phyloP scores from a whole-genome alignment of 768 basidiomycete species.

The Termitomyces sp. region DNA sequence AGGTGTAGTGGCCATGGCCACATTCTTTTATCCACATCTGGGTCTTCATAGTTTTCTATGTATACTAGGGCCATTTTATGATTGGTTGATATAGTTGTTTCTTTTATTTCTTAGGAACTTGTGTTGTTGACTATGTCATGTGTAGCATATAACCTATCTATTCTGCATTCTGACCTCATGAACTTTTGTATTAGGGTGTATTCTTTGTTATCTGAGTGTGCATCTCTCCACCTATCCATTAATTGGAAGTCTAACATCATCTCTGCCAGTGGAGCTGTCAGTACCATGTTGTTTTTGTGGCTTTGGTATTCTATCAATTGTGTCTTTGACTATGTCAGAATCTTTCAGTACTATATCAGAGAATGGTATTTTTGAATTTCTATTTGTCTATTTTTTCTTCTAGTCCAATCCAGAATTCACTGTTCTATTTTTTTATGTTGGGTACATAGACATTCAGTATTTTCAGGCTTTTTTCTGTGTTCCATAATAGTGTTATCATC shows the following conservation, averaged over 20 bases:
- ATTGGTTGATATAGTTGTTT: neutral
- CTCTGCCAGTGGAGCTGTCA: fast-evolving
- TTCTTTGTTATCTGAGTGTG: neutral
- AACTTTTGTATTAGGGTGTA: neutral
- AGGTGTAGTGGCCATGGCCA: neutral
- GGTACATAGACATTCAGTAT: neutral
- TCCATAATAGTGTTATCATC: neutral
- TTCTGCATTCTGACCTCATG: neutral
- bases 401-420: neutral
- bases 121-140: neutral
- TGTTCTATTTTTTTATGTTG: neutral
- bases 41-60: neutral
- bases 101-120: fast-evolving
- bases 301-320: neutral
- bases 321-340: neutral
- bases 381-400: neutral
- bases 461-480: neutral
- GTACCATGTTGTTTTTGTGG: neutral
- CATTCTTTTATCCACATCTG: neutral
- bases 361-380: neutral
- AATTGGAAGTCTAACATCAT: neutral
- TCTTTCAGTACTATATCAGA: neutral
- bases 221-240: neutral
- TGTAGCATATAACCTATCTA: neutral
- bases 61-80: neutral